Conservation (phyloP, 2,329 filamentous ascomycete genomes). For the Incumbomyces delicatus region DNA sequence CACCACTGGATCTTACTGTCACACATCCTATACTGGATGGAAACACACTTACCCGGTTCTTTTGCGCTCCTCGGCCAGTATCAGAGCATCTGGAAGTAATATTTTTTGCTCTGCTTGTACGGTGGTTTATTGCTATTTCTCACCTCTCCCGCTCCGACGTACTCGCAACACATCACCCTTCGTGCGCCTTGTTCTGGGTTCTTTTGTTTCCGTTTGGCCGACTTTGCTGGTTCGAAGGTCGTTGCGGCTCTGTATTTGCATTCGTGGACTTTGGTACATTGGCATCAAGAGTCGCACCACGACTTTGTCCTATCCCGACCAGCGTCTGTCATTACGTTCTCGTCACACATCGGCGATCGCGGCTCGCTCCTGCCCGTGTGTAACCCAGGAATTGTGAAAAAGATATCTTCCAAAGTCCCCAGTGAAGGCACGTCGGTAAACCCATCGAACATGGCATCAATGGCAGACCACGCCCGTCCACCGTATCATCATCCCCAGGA, state of each 20-base stretch:
- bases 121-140: slow-evolving; percentile 1
- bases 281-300: slow-evolving; percentile 3
- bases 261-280: slow-evolving; percentile 7
- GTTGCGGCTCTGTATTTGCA: slow-evolving; percentile 6
- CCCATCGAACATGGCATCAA: slow-evolving; percentile 20
- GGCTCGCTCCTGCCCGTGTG: slow-evolving; percentile 17
- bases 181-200: not conserved
- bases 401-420: slow-evolving; percentile 6
- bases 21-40: slow-evolving; percentile 10
- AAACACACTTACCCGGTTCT: slow-evolving; percentile 7
- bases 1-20: slow-evolving; percentile 15
- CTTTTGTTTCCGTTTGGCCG: not conserved
- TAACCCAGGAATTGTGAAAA: slow-evolving; percentile 9
- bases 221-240: slow-evolving; percentile 7
- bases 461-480: slow-evolving; percentile 16
- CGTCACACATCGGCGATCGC: slow-evolving; percentile 16
- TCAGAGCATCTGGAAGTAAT: slow-evolving; percentile 1
- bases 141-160: not conserved
- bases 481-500: slow-evolving; percentile 19
- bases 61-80: slow-evolving; percentile 2
- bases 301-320: slow-evolving; percentile 5
- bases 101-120: not conserved
- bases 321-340: slow-evolving; percentile 15
- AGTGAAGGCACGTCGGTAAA: slow-evolving; percentile 10
- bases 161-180: not conserved